Base-by-base conservation (phyloP, 2,329 filamentous ascomycete species). In the Aspergillus cejpii region DNA sequence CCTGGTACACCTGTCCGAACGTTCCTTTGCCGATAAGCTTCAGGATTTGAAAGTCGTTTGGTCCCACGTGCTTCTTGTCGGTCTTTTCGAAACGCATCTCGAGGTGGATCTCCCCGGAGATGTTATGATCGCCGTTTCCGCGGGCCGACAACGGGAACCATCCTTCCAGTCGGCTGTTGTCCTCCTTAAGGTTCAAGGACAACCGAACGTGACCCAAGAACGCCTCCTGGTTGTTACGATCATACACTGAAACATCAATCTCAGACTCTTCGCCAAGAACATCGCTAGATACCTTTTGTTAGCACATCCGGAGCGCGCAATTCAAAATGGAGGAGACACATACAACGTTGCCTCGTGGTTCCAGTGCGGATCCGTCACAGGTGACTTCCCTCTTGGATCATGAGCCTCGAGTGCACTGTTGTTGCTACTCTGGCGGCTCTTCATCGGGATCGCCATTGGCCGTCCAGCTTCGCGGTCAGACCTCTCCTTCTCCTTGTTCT, bases 1-100 rank as follows among this genome's bases (percentile, higher is more conserved):
- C 92, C 66, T 98, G 92, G 65, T 97, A 98, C 2, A 98, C 92
- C 66, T 98, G 92, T 1, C 92, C 92, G 64, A 98, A 98, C 0
- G 92, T 98, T 43, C 92, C 92, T 70, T 97, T 97, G 51, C 92
- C 92, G 54, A 98, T 97, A 45, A 98, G 80, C 66, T 94, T 92
- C 50, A 98, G 72, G 41, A 98, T 94, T 57, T 94, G 84, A 67
- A 98, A 98, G 64, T 98, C 92, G 55, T 88, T 88, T 2, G 92
- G 92, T 1, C 92, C 92, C 59, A 91, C 94, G 52, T 92, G 87
- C 66, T 84, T 94, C 74, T 87, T 91, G 51, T 94, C 89, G 1
- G 84, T 84, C 62, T 84, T 83, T 60, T 95, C 87, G 65, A 92
- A 98, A 15, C 80, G 76, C 46, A 94, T 84, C 56, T 90, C 84